A percentile compares a stretch with the other conserved stretches of the same genome.
These are phyloP conservation scores for Euclidium syriacum DNA, from an alignment of 345 rosid genomes.

Conservation along the genomic window DNA sequence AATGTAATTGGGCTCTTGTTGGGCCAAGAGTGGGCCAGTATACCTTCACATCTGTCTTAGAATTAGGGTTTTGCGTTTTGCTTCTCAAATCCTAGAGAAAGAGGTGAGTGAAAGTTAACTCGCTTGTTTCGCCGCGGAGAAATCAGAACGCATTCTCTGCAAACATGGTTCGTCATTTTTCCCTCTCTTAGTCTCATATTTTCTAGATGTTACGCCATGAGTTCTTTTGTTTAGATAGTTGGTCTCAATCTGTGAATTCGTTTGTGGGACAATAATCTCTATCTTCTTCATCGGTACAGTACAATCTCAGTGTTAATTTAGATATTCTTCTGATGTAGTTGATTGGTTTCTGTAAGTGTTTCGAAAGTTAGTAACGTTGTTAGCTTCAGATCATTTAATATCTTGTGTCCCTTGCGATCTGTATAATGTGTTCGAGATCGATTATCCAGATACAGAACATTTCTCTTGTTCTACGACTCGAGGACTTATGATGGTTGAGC, in stretches of 20 bases:
- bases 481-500: background rate
- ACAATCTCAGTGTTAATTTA: background rate
- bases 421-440: background rate
- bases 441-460: background rate
- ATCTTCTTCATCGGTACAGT: background rate
- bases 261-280: background rate
- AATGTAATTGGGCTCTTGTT: background rate
- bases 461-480: too few relatives aligned
- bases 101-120: background rate
- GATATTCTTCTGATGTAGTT: background rate
- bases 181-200: background rate
- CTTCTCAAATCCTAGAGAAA: background rate
- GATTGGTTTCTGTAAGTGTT: background rate
- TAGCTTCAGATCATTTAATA: background rate
- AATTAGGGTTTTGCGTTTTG: background rate
- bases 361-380: background rate
- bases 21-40: background rate
- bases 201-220: background rate
- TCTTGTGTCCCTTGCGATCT: background rate
- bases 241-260: background rate
- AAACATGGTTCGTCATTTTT: constrained; percentile 13
- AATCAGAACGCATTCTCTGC: constrained; percentile 2
- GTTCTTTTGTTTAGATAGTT: background rate
- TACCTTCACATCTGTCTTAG: too few relatives aligned
- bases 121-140: constrained; percentile 8